Evolutionary conservation across 2,329 filamentous ascomycete genomes (phyloP).

Genomic region (Verruconis gallopava): DNA sequence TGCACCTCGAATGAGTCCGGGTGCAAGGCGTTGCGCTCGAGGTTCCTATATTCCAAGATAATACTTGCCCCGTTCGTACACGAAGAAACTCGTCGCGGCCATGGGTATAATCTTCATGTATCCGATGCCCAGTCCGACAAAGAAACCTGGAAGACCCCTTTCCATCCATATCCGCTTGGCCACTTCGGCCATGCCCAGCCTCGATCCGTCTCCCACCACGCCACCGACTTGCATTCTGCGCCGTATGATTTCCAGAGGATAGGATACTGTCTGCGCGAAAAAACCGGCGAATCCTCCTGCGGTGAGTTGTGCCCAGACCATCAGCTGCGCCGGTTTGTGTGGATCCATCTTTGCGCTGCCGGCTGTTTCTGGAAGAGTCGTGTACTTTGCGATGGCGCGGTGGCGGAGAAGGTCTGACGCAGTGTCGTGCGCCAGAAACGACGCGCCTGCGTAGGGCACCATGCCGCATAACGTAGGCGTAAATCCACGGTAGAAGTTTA

Average conservation of each 20-base stretch:
- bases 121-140: slow-evolving; percentile 83
- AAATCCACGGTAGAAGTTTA: slow-evolving; percentile 95
- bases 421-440: slow-evolving; percentile 89
- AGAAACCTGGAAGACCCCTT: slow-evolving; percentile 70
- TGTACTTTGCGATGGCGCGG: slow-evolving; percentile 54
- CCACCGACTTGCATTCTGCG: slow-evolving; percentile 94
- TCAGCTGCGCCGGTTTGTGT: slow-evolving; percentile 55
- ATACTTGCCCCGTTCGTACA: slow-evolving; percentile 52
- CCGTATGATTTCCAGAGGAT: slow-evolving; percentile 85
- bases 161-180: slow-evolving; percentile 61
- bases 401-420: slow-evolving; percentile 71
- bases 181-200: slow-evolving; percentile 68
- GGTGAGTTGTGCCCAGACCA: slow-evolving; percentile 73
- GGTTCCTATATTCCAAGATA: slow-evolving; percentile 36
- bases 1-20: too few relatives aligned
- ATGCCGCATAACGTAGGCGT: slow-evolving; percentile 82
- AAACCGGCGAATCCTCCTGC: slow-evolving; percentile 78
- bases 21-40: too few relatives aligned
- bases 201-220: slow-evolving; percentile 78
- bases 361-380: slow-evolving; percentile 53
- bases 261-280: slow-evolving; percentile 82
- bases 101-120: slow-evolving; percentile 92
- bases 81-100: slow-evolving; percentile 59
- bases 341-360: slow-evolving; percentile 22
- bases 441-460: slow-evolving; percentile 91